Conservation (phyloP, 192 early-diverging fungal species). For the Jimgerdemannia lactiflua region DNA sequence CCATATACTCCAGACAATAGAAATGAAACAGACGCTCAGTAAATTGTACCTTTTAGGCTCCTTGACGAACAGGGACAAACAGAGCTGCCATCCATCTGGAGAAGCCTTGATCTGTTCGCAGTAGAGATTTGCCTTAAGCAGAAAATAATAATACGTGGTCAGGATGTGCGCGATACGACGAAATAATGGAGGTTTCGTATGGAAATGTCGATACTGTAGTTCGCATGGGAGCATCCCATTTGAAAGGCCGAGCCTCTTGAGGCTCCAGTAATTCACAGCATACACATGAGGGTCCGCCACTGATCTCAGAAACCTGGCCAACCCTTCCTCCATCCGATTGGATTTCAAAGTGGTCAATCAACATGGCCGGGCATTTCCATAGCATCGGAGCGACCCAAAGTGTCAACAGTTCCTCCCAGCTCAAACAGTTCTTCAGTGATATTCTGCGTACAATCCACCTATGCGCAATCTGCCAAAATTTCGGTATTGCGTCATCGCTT, state of each 20-base stretch:
- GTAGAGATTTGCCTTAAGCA: slow-evolving; percentile 71
- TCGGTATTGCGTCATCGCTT: too few species aligned
- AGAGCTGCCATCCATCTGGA: slow-evolving; percentile 82
- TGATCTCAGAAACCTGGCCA: too few species aligned
- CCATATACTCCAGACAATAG: neutral
- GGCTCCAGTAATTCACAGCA: too few species aligned
- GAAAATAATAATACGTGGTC: neutral
- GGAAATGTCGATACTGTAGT: neutral
- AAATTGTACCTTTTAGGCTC: slow-evolving; percentile 61
- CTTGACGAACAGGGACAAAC: slow-evolving; percentile 75
- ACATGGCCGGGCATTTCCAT: too few species aligned
- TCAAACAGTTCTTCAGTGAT: too few species aligned
- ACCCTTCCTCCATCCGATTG: too few species aligned
- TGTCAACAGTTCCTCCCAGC: too few species aligned
- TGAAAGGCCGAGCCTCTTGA: neutral
- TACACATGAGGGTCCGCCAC: too few species aligned
- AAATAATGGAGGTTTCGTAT: neutral
- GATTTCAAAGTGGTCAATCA: too few species aligned
- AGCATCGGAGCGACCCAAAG: too few species aligned
- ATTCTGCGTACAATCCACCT: too few species aligned
- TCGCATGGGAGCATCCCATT: neutral
- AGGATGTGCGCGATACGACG: neutral
- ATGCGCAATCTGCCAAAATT: too few species aligned
- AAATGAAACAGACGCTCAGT: neutral
- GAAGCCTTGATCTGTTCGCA: slow-evolving; percentile 78